Conservation (phyloP, 176 grass and related monocot species). For the Olyra latifolia region DNA sequence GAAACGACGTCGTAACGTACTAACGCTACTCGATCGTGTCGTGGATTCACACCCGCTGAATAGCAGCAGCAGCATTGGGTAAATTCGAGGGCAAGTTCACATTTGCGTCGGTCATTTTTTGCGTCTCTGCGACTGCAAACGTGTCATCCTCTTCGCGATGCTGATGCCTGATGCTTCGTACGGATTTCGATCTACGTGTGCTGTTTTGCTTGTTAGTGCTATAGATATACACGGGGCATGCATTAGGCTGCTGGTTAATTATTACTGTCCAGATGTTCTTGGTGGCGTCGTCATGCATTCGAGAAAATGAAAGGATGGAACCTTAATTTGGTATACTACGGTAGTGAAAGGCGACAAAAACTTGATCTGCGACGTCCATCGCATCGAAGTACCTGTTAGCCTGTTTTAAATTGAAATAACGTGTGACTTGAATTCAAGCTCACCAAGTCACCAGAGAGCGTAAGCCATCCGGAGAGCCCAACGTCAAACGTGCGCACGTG, state of each 20-base stretch:
- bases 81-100: not conserved
- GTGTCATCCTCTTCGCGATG: not conserved
- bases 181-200: not conserved
- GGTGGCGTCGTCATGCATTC: not conserved
- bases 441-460: not conserved
- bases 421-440: not conserved
- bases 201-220: not conserved
- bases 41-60: not conserved
- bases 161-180: not conserved
- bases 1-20: not conserved
- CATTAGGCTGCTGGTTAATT: not conserved
- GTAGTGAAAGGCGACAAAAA: no score
- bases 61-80: not conserved
- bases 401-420: not conserved
- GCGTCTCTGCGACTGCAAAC: not conserved
- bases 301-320: not conserved
- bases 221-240: not conserved
- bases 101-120: not conserved
- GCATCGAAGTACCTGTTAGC: not conserved
- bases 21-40: not conserved
- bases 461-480: not conserved
- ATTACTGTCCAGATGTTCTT: no score
- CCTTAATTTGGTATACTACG: no score
- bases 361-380: no score
- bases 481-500: not conserved